phyloP scores from a whole-genome alignment of 2,329 filamentous ascomycete genomes.

The Aurifilum marmelostoma region DNA sequence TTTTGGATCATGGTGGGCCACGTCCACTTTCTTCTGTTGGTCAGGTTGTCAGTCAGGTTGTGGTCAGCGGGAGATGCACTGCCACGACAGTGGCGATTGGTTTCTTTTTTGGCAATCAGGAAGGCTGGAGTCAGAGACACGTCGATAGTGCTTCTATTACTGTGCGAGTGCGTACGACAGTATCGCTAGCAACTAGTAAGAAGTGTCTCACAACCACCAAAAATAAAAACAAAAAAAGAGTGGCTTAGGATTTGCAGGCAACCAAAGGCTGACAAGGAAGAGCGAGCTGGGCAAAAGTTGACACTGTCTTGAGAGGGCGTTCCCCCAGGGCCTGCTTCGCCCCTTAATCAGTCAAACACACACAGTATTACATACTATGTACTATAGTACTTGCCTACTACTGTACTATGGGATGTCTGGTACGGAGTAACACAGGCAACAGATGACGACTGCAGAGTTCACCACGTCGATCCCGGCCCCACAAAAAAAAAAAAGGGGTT shows the following conservation, averaged over 20 bases:
- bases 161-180: not conserved
- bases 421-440: not conserved
- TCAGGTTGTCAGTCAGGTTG: not conserved
- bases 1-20: not conserved
- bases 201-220: not conserved
- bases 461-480: conserved; percentile 8
- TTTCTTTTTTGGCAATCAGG: not conserved
- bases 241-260: not conserved
- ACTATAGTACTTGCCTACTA: not conserved
- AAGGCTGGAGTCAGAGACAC: not conserved
- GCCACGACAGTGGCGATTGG: not conserved
- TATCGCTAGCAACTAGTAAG: not conserved
- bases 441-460: conserved; percentile 8
- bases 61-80: not conserved
- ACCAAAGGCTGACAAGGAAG: not conserved
- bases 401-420: not conserved
- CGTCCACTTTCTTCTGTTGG: not conserved
- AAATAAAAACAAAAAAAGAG: not conserved
- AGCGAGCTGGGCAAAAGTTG: not conserved
- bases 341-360: not conserved
- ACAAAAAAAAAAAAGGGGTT: not conserved
- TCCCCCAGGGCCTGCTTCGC: not conserved
- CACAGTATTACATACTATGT: conserved; percentile 8
- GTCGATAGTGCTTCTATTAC: not conserved
- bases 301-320: not conserved